phyloP scores from a whole-genome alignment of 2,329 filamentous ascomycete genomes.

The Dactylellina leptospora region DNA sequence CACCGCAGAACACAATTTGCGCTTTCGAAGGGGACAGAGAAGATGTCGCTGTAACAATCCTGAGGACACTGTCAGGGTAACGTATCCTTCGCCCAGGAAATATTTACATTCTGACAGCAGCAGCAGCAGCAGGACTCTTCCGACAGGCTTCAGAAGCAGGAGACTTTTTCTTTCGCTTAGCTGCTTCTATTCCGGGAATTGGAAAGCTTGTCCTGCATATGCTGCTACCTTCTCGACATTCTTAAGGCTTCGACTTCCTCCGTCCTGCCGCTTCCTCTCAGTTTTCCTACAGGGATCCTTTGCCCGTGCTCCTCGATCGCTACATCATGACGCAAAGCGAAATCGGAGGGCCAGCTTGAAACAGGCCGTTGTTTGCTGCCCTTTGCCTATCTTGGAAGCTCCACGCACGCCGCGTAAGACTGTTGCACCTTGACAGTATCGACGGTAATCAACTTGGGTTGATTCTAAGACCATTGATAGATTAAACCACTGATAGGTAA shows the following conservation, averaged over 20 bases:
- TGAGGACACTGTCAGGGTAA: neutral
- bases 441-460: neutral
- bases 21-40: slow-evolving; percentile 18
- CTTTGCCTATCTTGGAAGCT: slow-evolving; percentile 10
- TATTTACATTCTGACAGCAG: too few relatives aligned
- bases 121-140: too few relatives aligned
- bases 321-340: slow-evolving; percentile 44
- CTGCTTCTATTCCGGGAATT: slow-evolving; percentile 44
- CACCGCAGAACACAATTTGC: slow-evolving; percentile 11
- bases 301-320: neutral
- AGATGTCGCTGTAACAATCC: too few relatives aligned
- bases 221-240: too few relatives aligned
- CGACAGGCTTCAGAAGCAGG: slow-evolving; percentile 9
- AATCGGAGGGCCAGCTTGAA: slow-evolving; percentile 22
- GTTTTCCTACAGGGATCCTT: slow-evolving; percentile 2
- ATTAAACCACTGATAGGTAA: too few relatives aligned
- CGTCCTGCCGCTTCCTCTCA: slow-evolving; percentile 37
- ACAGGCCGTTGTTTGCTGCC: slow-evolving; percentile 1
- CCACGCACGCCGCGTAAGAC: neutral
- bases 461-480: too few relatives aligned
- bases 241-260: slow-evolving; percentile 19
- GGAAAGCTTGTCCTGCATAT: slow-evolving; percentile 30
- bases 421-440: neutral
- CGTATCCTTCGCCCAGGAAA: too few relatives aligned
- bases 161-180: slow-evolving; percentile 47